These are phyloP conservation scores for Trametes sanguinea DNA, from an alignment of 768 basidiomycete species.

Conservation along the genomic window DNA sequence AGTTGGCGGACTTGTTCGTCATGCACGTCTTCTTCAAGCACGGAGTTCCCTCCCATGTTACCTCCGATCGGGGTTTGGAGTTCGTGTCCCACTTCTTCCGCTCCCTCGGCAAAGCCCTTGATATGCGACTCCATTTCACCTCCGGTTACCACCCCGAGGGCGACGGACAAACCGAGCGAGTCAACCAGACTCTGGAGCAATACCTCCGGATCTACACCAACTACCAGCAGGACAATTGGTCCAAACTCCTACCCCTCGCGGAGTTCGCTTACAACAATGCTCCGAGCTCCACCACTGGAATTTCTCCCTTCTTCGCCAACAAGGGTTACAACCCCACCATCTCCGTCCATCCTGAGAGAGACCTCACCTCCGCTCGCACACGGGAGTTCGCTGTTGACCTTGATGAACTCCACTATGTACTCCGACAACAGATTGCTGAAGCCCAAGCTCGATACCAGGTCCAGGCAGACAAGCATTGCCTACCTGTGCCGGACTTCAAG, in stretches of 20 bases:
- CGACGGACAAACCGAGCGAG: constrained; percentile 42
- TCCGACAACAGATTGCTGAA: constrained; percentile 20
- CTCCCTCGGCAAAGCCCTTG: constrained; percentile 5
- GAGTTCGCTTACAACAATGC: too few relatives aligned
- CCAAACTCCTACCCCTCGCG: neutral
- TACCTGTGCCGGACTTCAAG: neutral
- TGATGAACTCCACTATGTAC: constrained; percentile 21
- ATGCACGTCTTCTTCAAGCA: constrained; percentile 19
- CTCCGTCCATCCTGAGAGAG: constrained; percentile 14
- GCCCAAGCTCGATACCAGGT: constrained; percentile 20
- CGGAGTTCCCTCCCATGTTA: constrained; percentile 12
- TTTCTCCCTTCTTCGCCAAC: constrained; percentile 8
- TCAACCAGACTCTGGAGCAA: constrained; percentile 1
- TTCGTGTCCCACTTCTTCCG: constrained; percentile 19
- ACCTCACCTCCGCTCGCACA: constrained; percentile 7
- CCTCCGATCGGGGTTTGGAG: constrained; percentile 16
- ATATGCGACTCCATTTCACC: constrained; percentile 9
- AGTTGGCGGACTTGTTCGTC: constrained; percentile 22
- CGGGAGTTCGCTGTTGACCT: constrained; percentile 28
- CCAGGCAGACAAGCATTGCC: constrained; percentile 3
- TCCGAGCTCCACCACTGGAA: neutral
- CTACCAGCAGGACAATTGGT: neutral
- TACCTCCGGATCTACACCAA: constrained; percentile 34
- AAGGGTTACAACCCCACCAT: constrained; percentile 18
- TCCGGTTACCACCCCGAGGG: constrained; percentile 32